Evolutionary conservation across 345 rosid species (phyloP), one percentile per base, ranked within the genome.

Genomic region (Dipteronia dyeriana): DNA sequence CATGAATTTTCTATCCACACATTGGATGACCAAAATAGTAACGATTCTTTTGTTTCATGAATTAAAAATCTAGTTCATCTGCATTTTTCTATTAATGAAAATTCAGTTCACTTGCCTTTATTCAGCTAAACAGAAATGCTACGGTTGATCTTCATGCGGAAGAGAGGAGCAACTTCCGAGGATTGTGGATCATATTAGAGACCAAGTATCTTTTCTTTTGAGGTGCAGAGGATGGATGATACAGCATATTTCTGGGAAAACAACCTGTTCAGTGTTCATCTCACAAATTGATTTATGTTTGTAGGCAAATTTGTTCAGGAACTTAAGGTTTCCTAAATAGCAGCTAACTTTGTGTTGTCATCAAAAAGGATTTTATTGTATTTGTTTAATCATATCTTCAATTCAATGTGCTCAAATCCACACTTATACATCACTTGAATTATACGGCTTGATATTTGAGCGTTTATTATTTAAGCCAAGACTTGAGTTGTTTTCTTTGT

Each of bases 281-380:
- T 45, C 14, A 22, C 45, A 54, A 54, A 29, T 60, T 16, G 34
- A 57, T 10, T 41, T 9, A 14, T 51, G 5, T 71, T 20, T 43
- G 31, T 63, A 20, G 22, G 62, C 75, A 26, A 53, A 59, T 79
- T 72, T 79, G 71, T 66, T 71, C 9, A 26, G 74, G 71, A 49
- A 29, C 34, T 23, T 31, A 6, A 20, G 16, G 7, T 64, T 71
- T 31, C 22, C 0, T 7, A 68, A 66, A 45, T 11, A 1, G 45
- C 34, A 29, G 39, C 59, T 57, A 12, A 17, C 10, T 0, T 53
- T 68, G 9, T 68, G 22, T 53, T 51, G n/a, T 22, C 34, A 5
- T 70, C 7, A 26, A 20, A 3, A 47, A 8, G 39, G 25, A 66
- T 68, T 45, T 23, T 60, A 17, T 31, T 73, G 31, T 47, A 34